phyloP scores from a whole-genome alignment of 2,329 filamentous ascomycete genomes.

The Claviceps purpurea region DNA sequence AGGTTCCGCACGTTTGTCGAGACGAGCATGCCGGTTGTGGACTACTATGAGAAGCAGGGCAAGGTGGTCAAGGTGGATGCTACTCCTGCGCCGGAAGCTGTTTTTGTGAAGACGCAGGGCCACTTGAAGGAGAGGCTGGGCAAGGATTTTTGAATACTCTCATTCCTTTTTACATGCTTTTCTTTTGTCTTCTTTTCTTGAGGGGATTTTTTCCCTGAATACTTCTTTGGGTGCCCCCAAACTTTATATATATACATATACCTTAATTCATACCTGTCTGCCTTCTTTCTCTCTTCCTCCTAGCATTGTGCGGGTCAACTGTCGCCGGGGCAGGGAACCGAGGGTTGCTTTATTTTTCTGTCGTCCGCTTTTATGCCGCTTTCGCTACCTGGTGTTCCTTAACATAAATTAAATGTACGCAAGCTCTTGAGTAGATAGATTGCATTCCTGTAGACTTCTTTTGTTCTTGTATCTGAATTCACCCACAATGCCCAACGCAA shows the following conservation, averaged over 20 bases:
- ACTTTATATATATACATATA: background rate
- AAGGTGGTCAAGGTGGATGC: slow-evolving; percentile 73
- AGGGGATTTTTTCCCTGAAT: background rate
- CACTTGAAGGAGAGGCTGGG: slow-evolving; percentile 37
- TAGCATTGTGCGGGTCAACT: too few species aligned
- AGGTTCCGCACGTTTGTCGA: slow-evolving; percentile 88
- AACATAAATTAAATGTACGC: too few species aligned
- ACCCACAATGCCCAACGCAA: too few species aligned
- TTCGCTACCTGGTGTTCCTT: too few species aligned
- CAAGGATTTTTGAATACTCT: slow-evolving; percentile 13
- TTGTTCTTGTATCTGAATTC: too few species aligned
- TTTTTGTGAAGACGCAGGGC: slow-evolving; percentile 40
- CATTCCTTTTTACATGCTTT: background rate
- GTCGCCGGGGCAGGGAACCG: too few species aligned
- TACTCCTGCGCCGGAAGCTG: slow-evolving; percentile 49
- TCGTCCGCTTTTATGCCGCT: too few species aligned
- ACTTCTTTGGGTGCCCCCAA: background rate
- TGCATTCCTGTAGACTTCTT: too few species aligned
- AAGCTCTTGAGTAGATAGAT: too few species aligned
- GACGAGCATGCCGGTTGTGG: slow-evolving; percentile 93
- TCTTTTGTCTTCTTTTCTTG: background rate
- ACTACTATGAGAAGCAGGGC: slow-evolving; percentile 63
- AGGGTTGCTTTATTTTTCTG: too few species aligned
- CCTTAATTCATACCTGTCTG: background rate
- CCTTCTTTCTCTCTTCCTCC: background rate